Percentiles rank a stretch among this genome's conserved stretches.
Conservation (phyloP, 352 stramenopile species). For the Plasmopara viticola region DNA sequence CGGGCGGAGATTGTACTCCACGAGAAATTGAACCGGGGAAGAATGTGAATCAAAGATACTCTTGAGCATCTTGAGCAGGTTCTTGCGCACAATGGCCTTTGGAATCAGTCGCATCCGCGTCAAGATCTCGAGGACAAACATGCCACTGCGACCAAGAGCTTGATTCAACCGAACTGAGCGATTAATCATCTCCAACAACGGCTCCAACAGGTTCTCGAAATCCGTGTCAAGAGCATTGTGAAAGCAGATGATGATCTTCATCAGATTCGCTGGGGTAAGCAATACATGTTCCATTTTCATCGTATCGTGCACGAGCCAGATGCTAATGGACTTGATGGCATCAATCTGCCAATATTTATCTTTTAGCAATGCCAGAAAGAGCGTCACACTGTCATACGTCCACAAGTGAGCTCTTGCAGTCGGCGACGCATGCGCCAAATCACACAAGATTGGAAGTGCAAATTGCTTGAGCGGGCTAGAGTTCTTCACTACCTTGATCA, state of each 20-base stretch:
- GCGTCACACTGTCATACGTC: slow-evolving; percentile 64
- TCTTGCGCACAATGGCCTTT: slow-evolving; percentile 88
- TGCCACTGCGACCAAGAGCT: slow-evolving; percentile 69
- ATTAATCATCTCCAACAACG: slow-evolving; percentile 70
- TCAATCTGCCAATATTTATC: slow-evolving; percentile 89
- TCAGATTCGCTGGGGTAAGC: slow-evolving; percentile 51
- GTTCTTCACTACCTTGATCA: slow-evolving; percentile 81
- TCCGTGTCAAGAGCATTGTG: slow-evolving; percentile 58
- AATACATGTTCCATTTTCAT: slow-evolving; percentile 81
- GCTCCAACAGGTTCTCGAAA: slow-evolving; percentile 75
- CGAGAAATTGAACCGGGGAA: slow-evolving; percentile 76
- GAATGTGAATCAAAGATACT: slow-evolving; percentile 85
- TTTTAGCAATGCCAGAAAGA: slow-evolving; percentile 85
- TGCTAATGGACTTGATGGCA: slow-evolving; percentile 83
- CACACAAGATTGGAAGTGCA: slow-evolving; percentile 87
- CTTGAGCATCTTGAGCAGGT: slow-evolving; percentile 90
- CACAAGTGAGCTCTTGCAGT: slow-evolving; percentile 82
- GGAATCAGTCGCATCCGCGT: slow-evolving; percentile 64
- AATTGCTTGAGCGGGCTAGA: slow-evolving; percentile 89
- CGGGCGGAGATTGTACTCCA: slow-evolving; percentile 85
- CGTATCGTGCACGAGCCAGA: slow-evolving; percentile 80
- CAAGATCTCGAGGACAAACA: slow-evolving; percentile 86
- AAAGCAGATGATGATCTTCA: slow-evolving; percentile 72
- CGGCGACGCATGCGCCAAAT: slow-evolving; percentile 87
- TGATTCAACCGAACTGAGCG: slow-evolving; percentile 77